These are phyloP conservation scores for Ambrosia hybrid DNA, from an alignment of 140 eudicot species.

Conservation along the genomic window DNA sequence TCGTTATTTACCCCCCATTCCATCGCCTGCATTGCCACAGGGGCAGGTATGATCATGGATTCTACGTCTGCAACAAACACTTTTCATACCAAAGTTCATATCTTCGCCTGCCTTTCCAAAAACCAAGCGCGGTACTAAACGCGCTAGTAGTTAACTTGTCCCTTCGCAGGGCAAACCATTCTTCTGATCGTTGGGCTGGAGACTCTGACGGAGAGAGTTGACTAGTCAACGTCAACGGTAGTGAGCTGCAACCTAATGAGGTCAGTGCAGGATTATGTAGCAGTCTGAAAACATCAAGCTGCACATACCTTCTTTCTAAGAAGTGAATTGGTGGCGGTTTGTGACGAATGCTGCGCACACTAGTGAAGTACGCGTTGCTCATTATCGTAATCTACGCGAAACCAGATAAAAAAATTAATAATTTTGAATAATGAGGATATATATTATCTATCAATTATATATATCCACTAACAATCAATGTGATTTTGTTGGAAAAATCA, in stretches of 20 bases:
- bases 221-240: slow-evolving; percentile 39
- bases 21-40: slow-evolving; percentile 53
- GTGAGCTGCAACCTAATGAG: slow-evolving; percentile 25
- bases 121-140: slow-evolving; percentile 88
- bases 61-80: slow-evolving; percentile 49
- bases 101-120: slow-evolving; percentile 90
- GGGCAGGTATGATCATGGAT: slow-evolving; percentile 23
- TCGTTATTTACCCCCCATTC: slow-evolving; percentile 86
- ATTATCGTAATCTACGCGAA: slow-evolving; percentile 30
- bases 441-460: no score
- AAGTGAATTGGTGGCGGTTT: slow-evolving; percentile 39
- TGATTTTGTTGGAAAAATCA: neutral
- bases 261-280: slow-evolving; percentile 24
- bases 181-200: slow-evolving; percentile 85
- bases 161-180: slow-evolving; percentile 92
- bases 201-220: slow-evolving; percentile 56
- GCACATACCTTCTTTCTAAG: slow-evolving; percentile 26
- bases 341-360: slow-evolving; percentile 38
- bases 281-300: slow-evolving; percentile 17
- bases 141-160: slow-evolving; percentile 89
- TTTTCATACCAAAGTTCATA: slow-evolving; percentile 86
- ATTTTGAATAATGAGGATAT: neutral
- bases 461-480: neutral
- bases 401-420: neutral
- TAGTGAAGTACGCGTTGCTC: slow-evolving; percentile 51